Evolutionary conservation across 1,284 basidiomycete genomes (phyloP).

Genomic region (Sanguinoderma infundibulare): DNA sequence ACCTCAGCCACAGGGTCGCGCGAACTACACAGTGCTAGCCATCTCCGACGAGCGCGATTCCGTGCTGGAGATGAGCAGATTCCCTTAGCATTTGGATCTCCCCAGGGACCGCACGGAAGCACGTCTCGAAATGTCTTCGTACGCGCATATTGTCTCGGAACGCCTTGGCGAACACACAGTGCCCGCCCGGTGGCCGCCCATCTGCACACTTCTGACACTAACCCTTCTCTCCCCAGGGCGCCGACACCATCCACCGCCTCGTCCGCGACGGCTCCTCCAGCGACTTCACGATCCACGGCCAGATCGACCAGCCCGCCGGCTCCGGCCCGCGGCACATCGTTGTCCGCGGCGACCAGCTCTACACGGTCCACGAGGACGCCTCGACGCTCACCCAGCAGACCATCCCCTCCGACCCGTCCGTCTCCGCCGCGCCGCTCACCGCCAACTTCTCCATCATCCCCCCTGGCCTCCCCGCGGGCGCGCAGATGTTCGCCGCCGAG

Average conservation of each 20-base stretch:
- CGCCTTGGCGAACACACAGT: background rate
- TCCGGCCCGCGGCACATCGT: conserved; percentile 72
- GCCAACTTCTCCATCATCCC: conserved; percentile 63
- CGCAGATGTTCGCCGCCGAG: conserved; percentile 57
- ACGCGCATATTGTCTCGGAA: background rate
- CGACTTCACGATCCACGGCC: conserved; percentile 59
- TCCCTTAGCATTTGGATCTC: background rate
- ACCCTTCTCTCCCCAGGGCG: conserved; percentile 46
- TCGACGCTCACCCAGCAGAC: conserved; percentile 67
- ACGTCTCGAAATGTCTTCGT: background rate
- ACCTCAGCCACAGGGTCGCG: background rate
- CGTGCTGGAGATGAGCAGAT: background rate
- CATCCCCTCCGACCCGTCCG: conserved; percentile 51
- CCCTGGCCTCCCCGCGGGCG: conserved; percentile 50
- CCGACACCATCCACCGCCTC: conserved; percentile 68
- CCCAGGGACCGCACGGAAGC: background rate
- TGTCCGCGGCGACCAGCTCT: conserved; percentile 56
- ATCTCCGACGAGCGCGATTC: background rate
- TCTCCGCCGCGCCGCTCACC: conserved; percentile 48
- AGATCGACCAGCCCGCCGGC: conserved; percentile 61
- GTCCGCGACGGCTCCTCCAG: conserved; percentile 42
- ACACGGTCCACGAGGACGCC: conserved; percentile 64
- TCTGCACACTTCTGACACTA: background rate
- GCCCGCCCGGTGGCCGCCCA: too few relatives aligned
- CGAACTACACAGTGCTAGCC: background rate